Percentiles rank a stretch among this genome's conserved stretches.
phyloP scores from a whole-genome alignment of 192 early-diverging fungal genomes.

The Umbelopsis ramanniana region DNA sequence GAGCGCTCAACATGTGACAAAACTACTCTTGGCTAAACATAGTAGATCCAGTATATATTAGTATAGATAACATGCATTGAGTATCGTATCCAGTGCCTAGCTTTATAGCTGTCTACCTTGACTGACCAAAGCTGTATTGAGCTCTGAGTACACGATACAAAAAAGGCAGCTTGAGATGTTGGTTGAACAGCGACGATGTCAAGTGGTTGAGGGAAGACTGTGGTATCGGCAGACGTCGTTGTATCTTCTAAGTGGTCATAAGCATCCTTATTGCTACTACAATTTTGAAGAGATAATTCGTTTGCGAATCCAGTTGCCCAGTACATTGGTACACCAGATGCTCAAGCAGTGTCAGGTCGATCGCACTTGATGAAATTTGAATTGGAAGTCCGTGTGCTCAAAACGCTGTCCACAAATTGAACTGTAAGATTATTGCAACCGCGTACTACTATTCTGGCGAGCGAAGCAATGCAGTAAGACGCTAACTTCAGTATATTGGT shows the following conservation, averaged over 20 bases:
- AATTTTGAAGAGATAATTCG: conserved; percentile 37
- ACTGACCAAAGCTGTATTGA: conserved; percentile 69
- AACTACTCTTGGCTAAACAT: conserved; percentile 64
- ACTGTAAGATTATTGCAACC: neutral
- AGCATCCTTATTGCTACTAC: conserved; percentile 28
- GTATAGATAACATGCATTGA: neutral
- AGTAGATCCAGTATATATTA: neutral
- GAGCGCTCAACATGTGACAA: conserved; percentile 68
- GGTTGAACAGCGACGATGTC: conserved; percentile 51
- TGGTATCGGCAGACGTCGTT: conserved; percentile 23
- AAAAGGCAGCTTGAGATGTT: conserved; percentile 57
- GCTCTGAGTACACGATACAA: conserved; percentile 62
- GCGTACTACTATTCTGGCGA: too few species aligned
- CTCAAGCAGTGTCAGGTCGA: neutral
- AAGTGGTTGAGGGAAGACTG: conserved; percentile 33
- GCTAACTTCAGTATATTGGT: neutral
- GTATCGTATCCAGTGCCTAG: neutral
- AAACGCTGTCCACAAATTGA: neutral
- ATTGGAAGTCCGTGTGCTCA: neutral
- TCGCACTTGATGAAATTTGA: neutral
- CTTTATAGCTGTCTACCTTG: conserved; percentile 48
- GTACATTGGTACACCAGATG: conserved; percentile 39
- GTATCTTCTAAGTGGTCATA: conserved; percentile 35
- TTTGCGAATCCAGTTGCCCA: conserved; percentile 53
- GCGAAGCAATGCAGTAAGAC: too few species aligned